These are phyloP conservation scores for Arbutus unedo DNA, from an alignment of 148 eudicot species.

Conservation along the genomic window DNA sequence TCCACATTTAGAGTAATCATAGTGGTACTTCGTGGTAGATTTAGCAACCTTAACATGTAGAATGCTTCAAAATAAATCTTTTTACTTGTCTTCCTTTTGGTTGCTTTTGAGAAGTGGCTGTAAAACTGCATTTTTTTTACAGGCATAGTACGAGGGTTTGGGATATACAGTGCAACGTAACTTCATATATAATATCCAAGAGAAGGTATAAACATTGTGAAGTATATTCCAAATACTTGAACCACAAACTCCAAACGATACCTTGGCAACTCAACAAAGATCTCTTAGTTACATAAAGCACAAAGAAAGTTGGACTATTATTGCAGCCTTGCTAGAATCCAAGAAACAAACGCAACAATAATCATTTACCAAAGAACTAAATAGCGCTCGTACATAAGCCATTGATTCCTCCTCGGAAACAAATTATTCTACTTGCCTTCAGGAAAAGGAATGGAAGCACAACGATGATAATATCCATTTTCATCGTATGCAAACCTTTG, in stretches of 20 bases:
- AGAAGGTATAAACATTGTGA: neutral
- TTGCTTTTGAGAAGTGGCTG: neutral
- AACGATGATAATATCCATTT: constrained; percentile 78
- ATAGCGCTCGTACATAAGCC: neutral
- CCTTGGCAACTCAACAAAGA: neutral
- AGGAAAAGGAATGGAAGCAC: constrained; percentile 76
- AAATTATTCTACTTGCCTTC: constrained; percentile 27
- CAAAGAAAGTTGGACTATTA: neutral
- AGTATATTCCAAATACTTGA: neutral
- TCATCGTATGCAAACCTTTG: constrained; percentile 77
- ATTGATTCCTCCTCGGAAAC: neutral
- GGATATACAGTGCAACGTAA: neutral
- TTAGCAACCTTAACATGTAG: neutral
- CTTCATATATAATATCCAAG: neutral
- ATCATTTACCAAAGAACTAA: neutral
- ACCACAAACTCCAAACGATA: neutral
- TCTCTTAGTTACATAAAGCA: neutral
- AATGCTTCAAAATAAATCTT: neutral
- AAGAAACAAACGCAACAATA: neutral
- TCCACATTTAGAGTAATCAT: neutral
- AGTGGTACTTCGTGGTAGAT: neutral
- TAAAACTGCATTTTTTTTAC: neutral
- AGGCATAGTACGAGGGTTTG: neutral
- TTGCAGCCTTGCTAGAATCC: neutral
- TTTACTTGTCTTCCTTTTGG: neutral